Conservation (phyloP, 1,284 basidiomycete species). For the Fomitopsis schrenkii region DNA sequence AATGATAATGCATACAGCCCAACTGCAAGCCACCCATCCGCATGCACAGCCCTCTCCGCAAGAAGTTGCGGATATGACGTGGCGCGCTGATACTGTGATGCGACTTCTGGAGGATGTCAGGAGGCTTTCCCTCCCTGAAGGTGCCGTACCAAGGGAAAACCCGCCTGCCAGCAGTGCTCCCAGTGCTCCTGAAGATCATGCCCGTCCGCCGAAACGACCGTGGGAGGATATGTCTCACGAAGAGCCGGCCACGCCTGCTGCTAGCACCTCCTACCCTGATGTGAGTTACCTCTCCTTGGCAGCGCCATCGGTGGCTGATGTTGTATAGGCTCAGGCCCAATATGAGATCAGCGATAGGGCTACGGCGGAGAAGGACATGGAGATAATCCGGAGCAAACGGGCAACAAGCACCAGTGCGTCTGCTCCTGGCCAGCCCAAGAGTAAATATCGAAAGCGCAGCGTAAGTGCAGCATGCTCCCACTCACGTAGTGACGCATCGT, state of each 20-base stretch:
- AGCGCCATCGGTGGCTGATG: neutral
- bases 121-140: conserved; percentile 29
- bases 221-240: conserved; percentile 68
- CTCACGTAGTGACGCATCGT: conserved; percentile 26
- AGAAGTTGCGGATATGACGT: conserved; percentile 66
- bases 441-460: conserved; percentile 77
- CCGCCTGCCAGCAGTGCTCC: conserved; percentile 16
- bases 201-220: conserved; percentile 64
- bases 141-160: conserved; percentile 27
- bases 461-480: conserved; percentile 42
- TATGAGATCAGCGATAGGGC: conserved; percentile 26
- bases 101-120: conserved; percentile 61
- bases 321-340: conserved; percentile 7
- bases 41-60: conserved; percentile 45
- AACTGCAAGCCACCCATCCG: conserved; percentile 40
- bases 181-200: conserved; percentile 28
- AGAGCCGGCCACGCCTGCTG: conserved; percentile 12
- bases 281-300: conserved; percentile 14
- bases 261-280: conserved; percentile 17
- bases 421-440: conserved; percentile 49
- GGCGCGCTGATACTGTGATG: conserved; percentile 57
- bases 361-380: conserved; percentile 77
- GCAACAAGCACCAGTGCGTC: conserved; percentile 47
- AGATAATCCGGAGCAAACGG: conserved; percentile 71
- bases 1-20: conserved; percentile 29